Percentiles rank a stretch among this genome's conserved stretches.
Evolutionary conservation across 1,284 basidiomycete species (phyloP).

Genomic region (Testicularia cyperi): DNA sequence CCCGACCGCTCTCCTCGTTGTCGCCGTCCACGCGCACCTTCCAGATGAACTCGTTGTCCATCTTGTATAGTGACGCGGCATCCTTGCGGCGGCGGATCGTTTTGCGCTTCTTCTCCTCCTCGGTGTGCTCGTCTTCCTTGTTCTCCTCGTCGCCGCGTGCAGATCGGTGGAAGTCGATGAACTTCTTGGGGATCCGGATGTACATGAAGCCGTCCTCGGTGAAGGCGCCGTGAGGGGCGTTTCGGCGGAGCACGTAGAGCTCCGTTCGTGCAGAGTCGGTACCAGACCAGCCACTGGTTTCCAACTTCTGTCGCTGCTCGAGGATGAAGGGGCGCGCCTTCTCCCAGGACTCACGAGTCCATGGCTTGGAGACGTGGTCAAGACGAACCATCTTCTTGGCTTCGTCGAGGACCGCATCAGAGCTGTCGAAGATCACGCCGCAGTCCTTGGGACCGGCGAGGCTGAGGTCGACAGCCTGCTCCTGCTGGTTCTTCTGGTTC

Average conservation of each 20-base stretch:
- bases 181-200: conserved; percentile 53
- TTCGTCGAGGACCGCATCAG: conserved; percentile 43
- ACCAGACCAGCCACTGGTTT: conserved; percentile 46
- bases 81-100: conserved; percentile 44
- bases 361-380: conserved; percentile 52
- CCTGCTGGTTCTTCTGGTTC: conserved; percentile 41
- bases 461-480: conserved; percentile 36
- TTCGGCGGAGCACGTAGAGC: conserved; percentile 50
- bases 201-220: conserved; percentile 57
- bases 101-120: conserved; percentile 46
- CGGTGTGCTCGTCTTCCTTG: conserved; percentile 24
- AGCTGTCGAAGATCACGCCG: conserved; percentile 50
- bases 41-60: conserved; percentile 51
- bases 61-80: conserved; percentile 47
- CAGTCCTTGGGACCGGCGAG: conserved; percentile 43
- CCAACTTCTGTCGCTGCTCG: conserved; percentile 56
- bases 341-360: conserved; percentile 56
- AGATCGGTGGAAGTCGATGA: conserved; percentile 53
- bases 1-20: conserved; percentile 40
- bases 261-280: conserved; percentile 47
- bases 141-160: conserved; percentile 35
- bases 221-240: conserved; percentile 48
- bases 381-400: conserved; percentile 45
- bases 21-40: conserved; percentile 52
- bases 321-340: conserved; percentile 53